phyloP scores from a whole-genome alignment of 768 basidiomycete genomes.

The Termitomyces sp. region DNA sequence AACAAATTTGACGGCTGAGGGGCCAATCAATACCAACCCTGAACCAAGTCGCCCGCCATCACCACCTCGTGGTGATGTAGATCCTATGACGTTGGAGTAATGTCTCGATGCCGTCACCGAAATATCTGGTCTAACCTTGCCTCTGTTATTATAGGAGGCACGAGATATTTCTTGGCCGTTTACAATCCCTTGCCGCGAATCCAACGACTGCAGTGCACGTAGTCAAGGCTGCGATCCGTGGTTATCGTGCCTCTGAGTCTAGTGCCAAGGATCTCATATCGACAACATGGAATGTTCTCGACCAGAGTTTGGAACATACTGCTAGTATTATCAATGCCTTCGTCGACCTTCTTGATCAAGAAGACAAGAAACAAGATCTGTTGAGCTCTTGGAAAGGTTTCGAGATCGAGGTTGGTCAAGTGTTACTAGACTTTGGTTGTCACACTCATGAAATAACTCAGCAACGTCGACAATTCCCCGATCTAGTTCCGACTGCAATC shows the following conservation, averaged over 20 bases:
- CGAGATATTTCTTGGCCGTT: constrained; percentile 53
- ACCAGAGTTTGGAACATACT: constrained; percentile 57
- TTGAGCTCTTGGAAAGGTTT: constrained; percentile 79
- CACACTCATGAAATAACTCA: constrained; percentile 20
- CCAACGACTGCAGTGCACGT: constrained; percentile 53
- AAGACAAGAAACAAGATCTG: constrained; percentile 76
- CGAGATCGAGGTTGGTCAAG: constrained; percentile 62
- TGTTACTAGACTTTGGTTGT: not conserved
- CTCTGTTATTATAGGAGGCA: constrained; percentile 47
- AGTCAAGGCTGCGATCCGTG: constrained; percentile 70
- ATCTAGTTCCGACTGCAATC: constrained; percentile 51
- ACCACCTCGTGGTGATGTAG: constrained; percentile 38
- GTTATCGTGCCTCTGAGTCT: constrained; percentile 72
- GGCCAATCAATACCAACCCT: constrained; percentile 16
- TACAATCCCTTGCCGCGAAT: constrained; percentile 54
- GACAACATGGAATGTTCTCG: constrained; percentile 39
- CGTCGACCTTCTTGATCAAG: constrained; percentile 71
- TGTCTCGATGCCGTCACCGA: not conserved
- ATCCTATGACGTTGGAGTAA: constrained; percentile 52
- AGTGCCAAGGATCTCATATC: constrained; percentile 81
- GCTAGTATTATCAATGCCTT: constrained; percentile 67
- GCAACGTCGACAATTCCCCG: constrained; percentile 86
- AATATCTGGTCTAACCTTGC: not conserved
- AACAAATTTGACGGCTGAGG: constrained; percentile 42
- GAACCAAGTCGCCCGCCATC: constrained; percentile 30